These are phyloP conservation scores for Russula olivacea DNA, from an alignment of 768 basidiomycete genomes.

Conservation along the genomic window DNA sequence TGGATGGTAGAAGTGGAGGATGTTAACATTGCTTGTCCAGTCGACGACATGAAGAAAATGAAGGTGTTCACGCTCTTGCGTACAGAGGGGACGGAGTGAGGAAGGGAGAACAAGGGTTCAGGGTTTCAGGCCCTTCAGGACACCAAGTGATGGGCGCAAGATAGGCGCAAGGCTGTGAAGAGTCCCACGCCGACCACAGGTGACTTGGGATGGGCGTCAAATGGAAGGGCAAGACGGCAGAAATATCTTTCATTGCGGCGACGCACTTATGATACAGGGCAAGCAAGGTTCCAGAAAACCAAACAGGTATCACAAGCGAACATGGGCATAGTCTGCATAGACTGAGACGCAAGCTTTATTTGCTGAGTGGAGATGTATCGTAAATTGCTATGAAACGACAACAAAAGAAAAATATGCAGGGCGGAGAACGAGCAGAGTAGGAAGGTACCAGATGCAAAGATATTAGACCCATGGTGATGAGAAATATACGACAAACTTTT, in stretches of 20 bases:
- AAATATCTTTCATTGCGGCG: too few relatives aligned
- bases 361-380: conserved; percentile 8
- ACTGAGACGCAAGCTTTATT: neutral
- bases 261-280: too few relatives aligned
- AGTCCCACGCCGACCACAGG: too few relatives aligned
- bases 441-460: neutral
- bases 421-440: neutral
- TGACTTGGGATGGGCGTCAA: too few relatives aligned
- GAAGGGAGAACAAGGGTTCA: too few relatives aligned
- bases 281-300: too few relatives aligned
- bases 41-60: neutral
- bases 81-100: neutral
- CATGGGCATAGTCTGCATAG: too few relatives aligned
- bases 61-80: neutral
- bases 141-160: too few relatives aligned
- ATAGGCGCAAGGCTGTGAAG: too few relatives aligned
- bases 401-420: neutral
- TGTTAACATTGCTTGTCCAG: neutral
- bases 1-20: neutral
- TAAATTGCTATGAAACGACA: conserved; percentile 4
- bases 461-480: neutral
- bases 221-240: too few relatives aligned
- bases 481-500: conserved; percentile 14
- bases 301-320: too few relatives aligned
- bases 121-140: too few relatives aligned